Base-by-base conservation (phyloP, 202 grass and related monocot genomes). In the Schoenoplectus tabernaemontani region DNA sequence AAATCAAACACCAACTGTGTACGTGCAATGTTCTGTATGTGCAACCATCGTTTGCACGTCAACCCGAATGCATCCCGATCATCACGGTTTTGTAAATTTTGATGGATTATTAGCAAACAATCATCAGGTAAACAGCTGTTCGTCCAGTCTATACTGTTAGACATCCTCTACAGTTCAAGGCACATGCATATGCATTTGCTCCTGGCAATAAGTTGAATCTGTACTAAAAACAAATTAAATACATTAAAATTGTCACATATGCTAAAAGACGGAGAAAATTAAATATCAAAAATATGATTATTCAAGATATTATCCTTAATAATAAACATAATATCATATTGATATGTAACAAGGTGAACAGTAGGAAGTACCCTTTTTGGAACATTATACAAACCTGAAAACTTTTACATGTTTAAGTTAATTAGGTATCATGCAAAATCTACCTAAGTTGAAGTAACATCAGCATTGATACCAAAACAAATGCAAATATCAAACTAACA, bases 11-110 rank as follows among this genome's bases (percentile, higher is more conserved):
- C 77, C 61, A 97, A 41, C 71, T 88, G 91, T 81, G 79, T 90
- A 3, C 74, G 77, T 59, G 91, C 82, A 60, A 90, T 83, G 80
- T 94, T 97, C 82, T 86, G 91, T 77, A 97, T 86, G 67, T 87
- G 79, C 72, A 94, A 84, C 91, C 91, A 97, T 80, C 68, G 87
- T 77, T 80, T 91, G 65, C 91, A 97, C 42, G 94, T 92, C 79
- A 94, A 84, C 24, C 89, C 91, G 87, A 97, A 97, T 73, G 87
- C 84, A 84, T 89, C 90, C 63, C 76, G 86, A 30, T 94, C 95
- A 2, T 51, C 71, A 57, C 67, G 81, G 69, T 69, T 90, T 67
- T 83, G 86, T 62, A 94, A 81, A 74, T 85, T 90, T 71, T 80
- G 86, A 67, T 90, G 87, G 87, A 97, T 86, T 78, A 81, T 80